Conservation (phyloP, 78 protist genomes). For the Dictyostelium firmibasis region DNA sequence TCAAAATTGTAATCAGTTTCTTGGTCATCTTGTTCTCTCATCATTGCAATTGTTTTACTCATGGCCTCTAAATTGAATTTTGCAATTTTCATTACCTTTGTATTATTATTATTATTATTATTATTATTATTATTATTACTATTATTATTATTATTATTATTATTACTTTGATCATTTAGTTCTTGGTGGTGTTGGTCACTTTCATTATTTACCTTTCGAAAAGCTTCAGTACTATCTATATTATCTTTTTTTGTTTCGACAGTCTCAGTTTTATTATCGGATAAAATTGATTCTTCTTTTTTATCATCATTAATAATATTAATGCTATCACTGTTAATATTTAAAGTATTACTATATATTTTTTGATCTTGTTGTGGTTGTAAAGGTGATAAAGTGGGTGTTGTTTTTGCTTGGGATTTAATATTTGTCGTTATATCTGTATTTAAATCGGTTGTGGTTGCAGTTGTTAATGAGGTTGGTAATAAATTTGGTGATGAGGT, state of each 20-base stretch:
- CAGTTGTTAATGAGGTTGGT: not conserved
- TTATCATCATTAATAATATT: not conserved
- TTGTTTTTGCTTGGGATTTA: not conserved
- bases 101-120: not conserved
- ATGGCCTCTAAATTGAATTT: conserved; percentile 50
- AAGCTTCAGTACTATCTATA: not conserved
- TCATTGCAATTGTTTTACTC: conserved; percentile 54
- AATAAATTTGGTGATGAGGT: not conserved
- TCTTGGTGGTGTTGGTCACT: not conserved
- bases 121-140: not conserved
- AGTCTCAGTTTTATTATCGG: not conserved
- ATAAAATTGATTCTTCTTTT: not conserved
- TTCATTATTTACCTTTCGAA: not conserved
- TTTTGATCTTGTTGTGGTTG: not conserved
- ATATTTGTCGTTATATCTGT: not conserved
- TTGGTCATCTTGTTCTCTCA: conserved; percentile 29
- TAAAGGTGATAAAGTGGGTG: not conserved
- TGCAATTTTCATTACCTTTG: conserved; percentile 30
- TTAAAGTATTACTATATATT: not conserved
- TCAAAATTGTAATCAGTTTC: not conserved
- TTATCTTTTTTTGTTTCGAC: not conserved
- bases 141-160: not conserved
- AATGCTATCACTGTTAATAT: too few species aligned
- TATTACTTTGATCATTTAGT: not conserved
- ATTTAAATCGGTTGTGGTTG: not conserved